These are phyloP conservation scores for Lasiosphaeris hirsuta DNA, from an alignment of 495 filamentous ascomycete species.

Conservation along the genomic window DNA sequence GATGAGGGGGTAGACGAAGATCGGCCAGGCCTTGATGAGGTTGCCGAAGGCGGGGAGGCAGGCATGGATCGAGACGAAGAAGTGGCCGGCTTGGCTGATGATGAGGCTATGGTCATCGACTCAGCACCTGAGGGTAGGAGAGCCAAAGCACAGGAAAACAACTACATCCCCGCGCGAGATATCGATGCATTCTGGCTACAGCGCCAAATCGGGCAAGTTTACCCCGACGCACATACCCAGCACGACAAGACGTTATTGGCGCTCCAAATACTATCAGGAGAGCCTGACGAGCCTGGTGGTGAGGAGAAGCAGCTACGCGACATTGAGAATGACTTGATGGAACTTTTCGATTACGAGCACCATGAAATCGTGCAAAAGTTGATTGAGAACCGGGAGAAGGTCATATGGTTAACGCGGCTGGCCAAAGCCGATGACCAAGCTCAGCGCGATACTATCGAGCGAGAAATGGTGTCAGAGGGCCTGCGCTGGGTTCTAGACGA, in stretches of 20 bases:
- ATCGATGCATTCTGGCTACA: conserved; percentile 99
- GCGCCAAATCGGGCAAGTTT: conserved; percentile 81
- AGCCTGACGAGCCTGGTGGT: conserved; percentile 64
- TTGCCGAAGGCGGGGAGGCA: conserved; percentile 50
- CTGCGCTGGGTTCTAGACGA: conserved; percentile 84
- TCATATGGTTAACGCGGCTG: conserved; percentile 93
- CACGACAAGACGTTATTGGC: conserved; percentile 83
- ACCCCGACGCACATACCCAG: conserved; percentile 84
- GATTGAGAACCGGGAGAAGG: conserved; percentile 85
- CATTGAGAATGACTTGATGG: conserved; percentile 97
- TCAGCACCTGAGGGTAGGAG: conserved; percentile 44
- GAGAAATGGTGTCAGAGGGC: conserved; percentile 86
- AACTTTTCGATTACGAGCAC: conserved; percentile 95
- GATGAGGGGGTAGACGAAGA: conserved; percentile 64
- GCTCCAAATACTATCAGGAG: conserved; percentile 72
- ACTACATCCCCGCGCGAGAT: conserved; percentile 70
- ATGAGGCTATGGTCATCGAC: conserved; percentile 80
- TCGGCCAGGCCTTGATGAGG: conserved; percentile 52
- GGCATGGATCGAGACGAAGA: conserved; percentile 53
- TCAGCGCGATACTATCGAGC: conserved; percentile 74
- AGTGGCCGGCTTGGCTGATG: conserved; percentile 46
- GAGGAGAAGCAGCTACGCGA: conserved; percentile 81
- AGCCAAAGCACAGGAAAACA: conserved; percentile 50
- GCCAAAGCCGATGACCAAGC: conserved; percentile 78
- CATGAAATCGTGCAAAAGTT: conserved; percentile 89